Evolutionary conservation across 2,329 filamentous ascomycete species (phyloP).

Genomic region (Clonostachys solani): DNA sequence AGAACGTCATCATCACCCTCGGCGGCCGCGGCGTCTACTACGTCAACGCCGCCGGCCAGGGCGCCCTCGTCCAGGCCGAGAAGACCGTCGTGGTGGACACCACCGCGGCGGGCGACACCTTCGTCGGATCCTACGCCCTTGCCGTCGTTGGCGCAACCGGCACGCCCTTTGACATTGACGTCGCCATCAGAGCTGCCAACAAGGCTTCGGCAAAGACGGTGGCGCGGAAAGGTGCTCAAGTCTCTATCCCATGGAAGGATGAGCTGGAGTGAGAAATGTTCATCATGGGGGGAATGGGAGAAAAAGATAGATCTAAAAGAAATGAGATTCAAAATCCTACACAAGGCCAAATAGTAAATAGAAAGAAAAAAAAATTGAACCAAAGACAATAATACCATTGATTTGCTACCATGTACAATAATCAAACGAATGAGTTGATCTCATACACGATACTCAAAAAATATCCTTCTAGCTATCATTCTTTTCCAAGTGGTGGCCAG

Average conservation of each 20-base stretch:
- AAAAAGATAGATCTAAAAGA: neutral
- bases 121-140: slow-evolving; percentile 83
- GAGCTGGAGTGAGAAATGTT: slow-evolving; percentile 24
- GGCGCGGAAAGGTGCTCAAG: slow-evolving; percentile 33
- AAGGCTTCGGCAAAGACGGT: slow-evolving; percentile 35
- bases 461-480: too few species aligned
- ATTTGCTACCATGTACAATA: neutral
- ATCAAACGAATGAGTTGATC: too few species aligned
- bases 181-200: slow-evolving; percentile 52
- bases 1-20: slow-evolving; percentile 78
- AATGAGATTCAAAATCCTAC: slow-evolving; percentile 7
- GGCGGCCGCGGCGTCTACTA: slow-evolving; percentile 77
- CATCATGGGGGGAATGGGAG: neutral
- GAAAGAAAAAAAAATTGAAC: slow-evolving; percentile 1
- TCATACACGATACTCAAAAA: too few species aligned
- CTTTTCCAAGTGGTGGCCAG: too few species aligned
- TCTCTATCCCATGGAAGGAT: slow-evolving; percentile 38
- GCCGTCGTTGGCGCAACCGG: slow-evolving; percentile 47
- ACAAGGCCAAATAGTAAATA: slow-evolving; percentile 8
- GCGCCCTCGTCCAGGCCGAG: slow-evolving; percentile 54
- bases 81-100: slow-evolving; percentile 83
- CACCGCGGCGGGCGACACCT: slow-evolving; percentile 91
- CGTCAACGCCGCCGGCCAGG: slow-evolving; percentile 33
- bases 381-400: neutral
- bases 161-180: slow-evolving; percentile 45